phyloP scores from a whole-genome alignment of 1,284 basidiomycete genomes.

The Phellinidium pouzarii region DNA sequence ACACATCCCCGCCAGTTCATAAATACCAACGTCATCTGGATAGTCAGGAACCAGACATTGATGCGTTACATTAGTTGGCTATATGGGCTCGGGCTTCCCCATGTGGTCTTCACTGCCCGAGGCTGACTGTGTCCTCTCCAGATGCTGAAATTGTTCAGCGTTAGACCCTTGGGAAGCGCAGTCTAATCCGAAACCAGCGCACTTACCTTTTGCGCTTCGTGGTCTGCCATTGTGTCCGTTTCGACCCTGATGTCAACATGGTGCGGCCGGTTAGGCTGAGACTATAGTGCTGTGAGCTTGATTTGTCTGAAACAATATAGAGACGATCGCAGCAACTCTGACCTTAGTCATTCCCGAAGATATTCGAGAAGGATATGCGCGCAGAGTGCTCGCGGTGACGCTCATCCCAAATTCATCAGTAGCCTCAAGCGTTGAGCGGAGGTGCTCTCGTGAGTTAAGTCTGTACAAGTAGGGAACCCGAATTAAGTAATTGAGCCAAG shows the following conservation, averaged over 20 bases:
- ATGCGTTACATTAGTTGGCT: too few species aligned
- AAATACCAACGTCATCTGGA: too few species aligned
- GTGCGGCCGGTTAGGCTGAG: not conserved
- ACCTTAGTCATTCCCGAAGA: not conserved
- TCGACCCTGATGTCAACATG: not conserved
- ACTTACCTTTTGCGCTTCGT: not conserved
- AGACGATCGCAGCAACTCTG: not conserved
- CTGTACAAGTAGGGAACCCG: not conserved
- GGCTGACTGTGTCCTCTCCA: not conserved
- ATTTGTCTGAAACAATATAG: not conserved
- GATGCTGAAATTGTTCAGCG: not conserved
- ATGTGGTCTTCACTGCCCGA: not conserved
- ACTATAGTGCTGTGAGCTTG: not conserved
- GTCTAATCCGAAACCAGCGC: not conserved
- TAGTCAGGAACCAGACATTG: too few species aligned
- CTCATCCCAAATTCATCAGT: not conserved
- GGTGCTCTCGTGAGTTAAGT: not conserved
- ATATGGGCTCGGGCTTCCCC: too few species aligned
- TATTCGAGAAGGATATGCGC: not conserved
- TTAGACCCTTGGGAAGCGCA: not conserved
- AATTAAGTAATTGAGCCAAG: not conserved
- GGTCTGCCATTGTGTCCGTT: not conserved
- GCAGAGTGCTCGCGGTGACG: not conserved
- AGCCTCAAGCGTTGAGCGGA: not conserved
- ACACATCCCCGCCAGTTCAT: too few species aligned